A percentile compares a stretch with the other conserved stretches of the same genome.
These are phyloP conservation scores for Coemansia sp. DNA, from an alignment of 192 early-diverging fungal species.

Conservation along the genomic window DNA sequence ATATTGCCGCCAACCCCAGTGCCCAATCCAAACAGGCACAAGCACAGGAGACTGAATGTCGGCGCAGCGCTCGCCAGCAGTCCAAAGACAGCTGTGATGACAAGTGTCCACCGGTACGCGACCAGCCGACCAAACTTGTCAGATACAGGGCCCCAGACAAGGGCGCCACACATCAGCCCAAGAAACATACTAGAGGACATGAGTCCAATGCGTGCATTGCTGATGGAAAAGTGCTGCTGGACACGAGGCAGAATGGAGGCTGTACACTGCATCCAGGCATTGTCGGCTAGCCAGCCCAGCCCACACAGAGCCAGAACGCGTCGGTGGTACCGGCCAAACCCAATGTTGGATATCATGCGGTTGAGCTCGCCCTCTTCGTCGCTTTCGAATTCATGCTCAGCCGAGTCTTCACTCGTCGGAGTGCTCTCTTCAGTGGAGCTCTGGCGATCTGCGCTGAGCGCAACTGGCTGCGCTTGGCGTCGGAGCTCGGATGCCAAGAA, in stretches of 20 bases:
- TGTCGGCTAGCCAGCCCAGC: constrained; percentile 87
- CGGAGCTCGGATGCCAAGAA: background rate
- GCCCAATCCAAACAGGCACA: constrained; percentile 69
- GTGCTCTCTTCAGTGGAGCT: constrained; percentile 9
- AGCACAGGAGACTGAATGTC: constrained; percentile 66
- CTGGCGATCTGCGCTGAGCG: background rate
- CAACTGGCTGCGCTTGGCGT: background rate
- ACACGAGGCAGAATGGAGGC: constrained; percentile 76
- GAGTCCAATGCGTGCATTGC: constrained; percentile 68
- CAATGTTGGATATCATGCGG: constrained; percentile 68
- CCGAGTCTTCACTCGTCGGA: background rate
- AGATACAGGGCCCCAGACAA: constrained; percentile 79
- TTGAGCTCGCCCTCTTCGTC: constrained; percentile 61
- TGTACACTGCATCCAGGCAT: constrained; percentile 75
- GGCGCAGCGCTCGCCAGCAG: constrained; percentile 69
- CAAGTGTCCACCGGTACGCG: constrained; percentile 78
- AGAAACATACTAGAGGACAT: constrained; percentile 72
- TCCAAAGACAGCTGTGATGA: constrained; percentile 73
- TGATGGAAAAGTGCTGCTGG: constrained; percentile 73
- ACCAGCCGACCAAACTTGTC: constrained; percentile 75
- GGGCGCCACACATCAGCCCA: constrained; percentile 83
- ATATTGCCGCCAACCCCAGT: constrained; percentile 74
- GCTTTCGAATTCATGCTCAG: constrained; percentile 12
- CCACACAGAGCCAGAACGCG: constrained; percentile 70
- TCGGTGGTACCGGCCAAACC: constrained; percentile 73